These are phyloP conservation scores for Hortiboletus flavorubellus DNA, from an alignment of 768 basidiomycete genomes.

Conservation along the genomic window DNA sequence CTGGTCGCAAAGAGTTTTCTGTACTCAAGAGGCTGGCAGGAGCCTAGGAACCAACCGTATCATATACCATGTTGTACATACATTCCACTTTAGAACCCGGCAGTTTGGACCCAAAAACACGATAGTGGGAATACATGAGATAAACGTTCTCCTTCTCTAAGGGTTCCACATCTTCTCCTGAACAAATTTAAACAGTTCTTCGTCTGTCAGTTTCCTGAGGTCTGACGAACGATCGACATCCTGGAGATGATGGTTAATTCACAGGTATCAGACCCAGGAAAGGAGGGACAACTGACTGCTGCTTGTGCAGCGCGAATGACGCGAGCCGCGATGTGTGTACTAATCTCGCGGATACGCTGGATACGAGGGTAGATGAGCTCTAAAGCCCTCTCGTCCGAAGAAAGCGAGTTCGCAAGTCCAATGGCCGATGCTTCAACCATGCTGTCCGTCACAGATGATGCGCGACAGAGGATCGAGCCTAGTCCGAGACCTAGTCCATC, in stretches of 20 bases:
- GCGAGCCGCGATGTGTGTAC: slow-evolving; percentile 62
- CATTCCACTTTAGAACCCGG: neutral
- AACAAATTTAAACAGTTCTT: slow-evolving; percentile 51
- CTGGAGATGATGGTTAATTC: slow-evolving; percentile 29
- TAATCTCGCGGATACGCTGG: slow-evolving; percentile 83
- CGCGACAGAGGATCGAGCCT: slow-evolving; percentile 69
- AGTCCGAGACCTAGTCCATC: slow-evolving; percentile 46
- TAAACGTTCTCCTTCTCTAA: slow-evolving; percentile 8
- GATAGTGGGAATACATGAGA: neutral
- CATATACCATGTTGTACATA: slow-evolving; percentile 7
- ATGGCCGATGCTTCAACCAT: slow-evolving; percentile 90
- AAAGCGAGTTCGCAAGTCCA: slow-evolving; percentile 74
- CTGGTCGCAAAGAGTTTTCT: slow-evolving; percentile 68
- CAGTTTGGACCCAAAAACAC: neutral
- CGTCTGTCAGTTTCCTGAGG: slow-evolving; percentile 57
- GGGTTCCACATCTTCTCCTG: slow-evolving; percentile 75
- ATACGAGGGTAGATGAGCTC: slow-evolving; percentile 83
- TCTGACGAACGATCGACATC: slow-evolving; percentile 51
- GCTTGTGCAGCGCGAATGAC: slow-evolving; percentile 83
- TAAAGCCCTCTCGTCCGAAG: slow-evolving; percentile 56
- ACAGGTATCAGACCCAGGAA: slow-evolving; percentile 17
- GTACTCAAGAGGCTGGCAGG: slow-evolving; percentile 67
- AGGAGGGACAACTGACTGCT: slow-evolving; percentile 45
- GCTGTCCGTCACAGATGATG: slow-evolving; percentile 67
- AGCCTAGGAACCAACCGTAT: neutral